A percentile compares a stretch with the other conserved stretches of the same genome.
These are phyloP conservation scores for Thuja plicata DNA, from an alignment of 83 land plant genomes.

Conservation along the genomic window DNA sequence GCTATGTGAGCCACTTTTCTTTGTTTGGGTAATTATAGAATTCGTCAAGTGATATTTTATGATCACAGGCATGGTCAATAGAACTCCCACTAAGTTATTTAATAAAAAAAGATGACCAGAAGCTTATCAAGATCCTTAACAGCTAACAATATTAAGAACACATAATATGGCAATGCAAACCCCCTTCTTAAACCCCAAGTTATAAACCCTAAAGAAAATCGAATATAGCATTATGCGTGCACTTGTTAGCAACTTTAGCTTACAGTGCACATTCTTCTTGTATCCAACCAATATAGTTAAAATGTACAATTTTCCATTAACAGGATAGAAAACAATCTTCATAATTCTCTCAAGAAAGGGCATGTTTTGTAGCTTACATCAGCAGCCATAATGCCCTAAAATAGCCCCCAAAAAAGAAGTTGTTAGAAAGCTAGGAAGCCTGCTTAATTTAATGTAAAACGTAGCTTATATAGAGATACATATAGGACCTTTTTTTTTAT, in stretches of 20 bases:
- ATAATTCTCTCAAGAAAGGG: not conserved
- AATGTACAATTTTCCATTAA: not conserved
- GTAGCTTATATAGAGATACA: not conserved
- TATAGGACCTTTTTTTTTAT: not conserved
- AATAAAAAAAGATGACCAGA: too few species aligned
- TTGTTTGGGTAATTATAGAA: too few species aligned
- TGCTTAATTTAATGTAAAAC: conserved; percentile 3
- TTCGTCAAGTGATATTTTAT: too few species aligned
- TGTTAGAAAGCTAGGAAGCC: not conserved
- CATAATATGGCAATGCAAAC: too few species aligned
- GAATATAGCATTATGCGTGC: not conserved
- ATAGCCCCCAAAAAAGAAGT: not conserved
- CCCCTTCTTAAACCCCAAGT: not conserved
- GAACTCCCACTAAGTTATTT: too few species aligned
- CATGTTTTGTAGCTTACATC: not conserved
- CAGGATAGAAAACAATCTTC: not conserved
- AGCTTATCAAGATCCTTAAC: too few species aligned
- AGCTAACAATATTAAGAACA: too few species aligned
- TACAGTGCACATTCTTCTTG: not conserved
- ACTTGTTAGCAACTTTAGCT: not conserved
- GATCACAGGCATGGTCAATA: too few species aligned
- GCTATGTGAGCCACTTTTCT: too few species aligned
- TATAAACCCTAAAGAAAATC: not conserved
- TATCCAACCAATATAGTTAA: not conserved
- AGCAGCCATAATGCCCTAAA: not conserved